A percentile compares a stretch with the other conserved stretches of the same genome.
These are phyloP conservation scores for Physcomitrellopsis africana DNA, from an alignment of 225 moss, liverwort and hornwort genomes.

Conservation along the genomic window DNA sequence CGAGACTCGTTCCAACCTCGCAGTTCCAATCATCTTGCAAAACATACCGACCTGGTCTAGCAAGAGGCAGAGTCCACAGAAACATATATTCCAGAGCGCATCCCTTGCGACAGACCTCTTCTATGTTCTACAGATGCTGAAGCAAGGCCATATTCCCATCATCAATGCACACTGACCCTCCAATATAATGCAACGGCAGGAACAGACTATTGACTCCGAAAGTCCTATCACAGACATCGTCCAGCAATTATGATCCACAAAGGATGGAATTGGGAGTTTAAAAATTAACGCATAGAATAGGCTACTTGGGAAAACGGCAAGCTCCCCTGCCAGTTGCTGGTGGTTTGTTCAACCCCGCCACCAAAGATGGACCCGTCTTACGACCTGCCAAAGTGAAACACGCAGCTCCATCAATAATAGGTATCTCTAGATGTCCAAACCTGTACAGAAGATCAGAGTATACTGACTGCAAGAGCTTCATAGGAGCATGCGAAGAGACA, in stretches of 20 bases:
- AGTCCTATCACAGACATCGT: slow-evolving; percentile 19
- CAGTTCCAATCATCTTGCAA: slow-evolving; percentile 32
- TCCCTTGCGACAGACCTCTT: slow-evolving; percentile 25
- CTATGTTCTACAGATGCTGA: slow-evolving; percentile 19
- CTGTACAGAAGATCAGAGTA: slow-evolving; percentile 3
- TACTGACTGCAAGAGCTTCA: slow-evolving; percentile 17
- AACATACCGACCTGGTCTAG: slow-evolving; percentile 29
- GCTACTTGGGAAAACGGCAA: slow-evolving; percentile 44
- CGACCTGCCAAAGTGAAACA: slow-evolving; percentile 38
- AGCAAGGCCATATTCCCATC: slow-evolving; percentile 10
- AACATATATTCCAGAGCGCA: slow-evolving; percentile 21
- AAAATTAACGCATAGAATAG: slow-evolving; percentile 15
- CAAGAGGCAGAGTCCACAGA: slow-evolving; percentile 33
- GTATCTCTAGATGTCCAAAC: slow-evolving; percentile 16
- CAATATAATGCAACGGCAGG: slow-evolving; percentile 19
- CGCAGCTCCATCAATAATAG: slow-evolving; percentile 12
- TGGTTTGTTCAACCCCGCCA: slow-evolving; percentile 48
- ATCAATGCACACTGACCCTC: slow-evolving; percentile 18
- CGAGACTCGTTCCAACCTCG: slow-evolving; percentile 18
- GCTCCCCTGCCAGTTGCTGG: slow-evolving; percentile 43
- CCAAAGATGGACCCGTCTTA: slow-evolving; percentile 41
- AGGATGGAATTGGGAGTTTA: slow-evolving; percentile 8
- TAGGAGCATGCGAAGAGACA: background rate
- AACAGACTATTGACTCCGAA: slow-evolving; percentile 23
- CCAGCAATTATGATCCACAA: slow-evolving; percentile 19